Evolutionary conservation across 176 grass and related monocot species (phyloP).

Genomic region (Puya raimondii): DNA sequence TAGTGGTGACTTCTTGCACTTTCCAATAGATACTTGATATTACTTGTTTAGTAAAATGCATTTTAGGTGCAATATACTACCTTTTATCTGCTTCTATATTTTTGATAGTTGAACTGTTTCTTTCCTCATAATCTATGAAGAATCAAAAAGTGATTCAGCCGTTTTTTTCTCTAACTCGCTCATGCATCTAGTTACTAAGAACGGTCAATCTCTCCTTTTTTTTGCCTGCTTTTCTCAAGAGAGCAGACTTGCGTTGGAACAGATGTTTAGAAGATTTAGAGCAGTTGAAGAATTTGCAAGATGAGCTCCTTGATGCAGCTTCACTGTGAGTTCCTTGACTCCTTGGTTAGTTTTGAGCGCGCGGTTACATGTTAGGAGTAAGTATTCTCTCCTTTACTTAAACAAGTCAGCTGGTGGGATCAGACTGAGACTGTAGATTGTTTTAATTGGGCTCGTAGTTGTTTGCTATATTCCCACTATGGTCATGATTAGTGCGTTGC

Average conservation of each 20-base stretch:
- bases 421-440: too few relatives aligned
- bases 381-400: too few relatives aligned
- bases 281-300: constrained; percentile 66
- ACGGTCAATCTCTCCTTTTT: neutral
- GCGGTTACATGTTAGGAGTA: too few relatives aligned
- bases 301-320: constrained; percentile 74
- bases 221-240: constrained; percentile 34
- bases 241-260: constrained; percentile 94
- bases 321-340: constrained; percentile 41
- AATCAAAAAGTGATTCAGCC: neutral
- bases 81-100: neutral
- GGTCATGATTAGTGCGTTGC: too few relatives aligned
- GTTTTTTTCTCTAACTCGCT: neutral
- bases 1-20: too few relatives aligned
- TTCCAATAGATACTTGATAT: too few relatives aligned
- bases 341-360: neutral
- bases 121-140: neutral
- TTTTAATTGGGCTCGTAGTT: too few relatives aligned
- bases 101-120: neutral
- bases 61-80: neutral
- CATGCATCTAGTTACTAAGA: neutral
- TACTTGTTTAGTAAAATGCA: too few relatives aligned
- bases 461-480: too few relatives aligned
- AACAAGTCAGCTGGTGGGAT: too few relatives aligned
- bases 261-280: constrained; percentile 79